Conservation (phyloP, 768 basidiomycete genomes). For the Termitomyces sp. region DNA sequence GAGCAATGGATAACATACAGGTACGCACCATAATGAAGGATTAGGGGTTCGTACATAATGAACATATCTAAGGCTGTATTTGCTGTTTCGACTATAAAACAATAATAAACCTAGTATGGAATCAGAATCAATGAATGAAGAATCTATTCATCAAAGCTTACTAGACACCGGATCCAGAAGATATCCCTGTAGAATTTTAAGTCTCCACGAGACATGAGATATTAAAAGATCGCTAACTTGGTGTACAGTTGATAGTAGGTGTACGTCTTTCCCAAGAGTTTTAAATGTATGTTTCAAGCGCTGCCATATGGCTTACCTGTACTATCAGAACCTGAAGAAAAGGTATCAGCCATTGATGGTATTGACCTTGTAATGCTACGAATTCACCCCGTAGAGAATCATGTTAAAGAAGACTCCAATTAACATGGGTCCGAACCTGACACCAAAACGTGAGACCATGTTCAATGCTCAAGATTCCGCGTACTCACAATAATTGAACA, state of each 20-base stretch:
- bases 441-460: neutral
- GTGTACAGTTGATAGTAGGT: slow-evolving; percentile 30
- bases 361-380: neutral
- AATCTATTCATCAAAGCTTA: slow-evolving; percentile 8
- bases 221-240: slow-evolving; percentile 14
- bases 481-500: slow-evolving; percentile 11
- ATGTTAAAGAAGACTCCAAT: slow-evolving; percentile 27
- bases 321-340: slow-evolving; percentile 21
- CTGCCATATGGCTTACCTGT: slow-evolving; percentile 15
- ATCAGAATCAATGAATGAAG: neutral
- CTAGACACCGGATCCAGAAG: slow-evolving; percentile 26
- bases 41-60: slow-evolving; percentile 33
- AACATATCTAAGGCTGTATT: slow-evolving; percentile 31
- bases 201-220: neutral
- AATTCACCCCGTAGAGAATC: slow-evolving; percentile 20
- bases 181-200: slow-evolving; percentile 19
- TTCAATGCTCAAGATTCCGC: neutral
- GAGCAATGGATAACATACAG: neutral
- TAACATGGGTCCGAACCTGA: slow-evolving; percentile 24
- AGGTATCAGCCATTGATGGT: neutral
- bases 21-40: slow-evolving; percentile 28
- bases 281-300: neutral
- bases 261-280: slow-evolving; percentile 17
- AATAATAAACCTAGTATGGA: slow-evolving; percentile 21
- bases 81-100: slow-evolving; percentile 28